A percentile compares a stretch with the other conserved stretches of the same genome.
phyloP scores from a whole-genome alignment of 2,329 filamentous ascomycete species.

The Trichophaea hybrida region DNA sequence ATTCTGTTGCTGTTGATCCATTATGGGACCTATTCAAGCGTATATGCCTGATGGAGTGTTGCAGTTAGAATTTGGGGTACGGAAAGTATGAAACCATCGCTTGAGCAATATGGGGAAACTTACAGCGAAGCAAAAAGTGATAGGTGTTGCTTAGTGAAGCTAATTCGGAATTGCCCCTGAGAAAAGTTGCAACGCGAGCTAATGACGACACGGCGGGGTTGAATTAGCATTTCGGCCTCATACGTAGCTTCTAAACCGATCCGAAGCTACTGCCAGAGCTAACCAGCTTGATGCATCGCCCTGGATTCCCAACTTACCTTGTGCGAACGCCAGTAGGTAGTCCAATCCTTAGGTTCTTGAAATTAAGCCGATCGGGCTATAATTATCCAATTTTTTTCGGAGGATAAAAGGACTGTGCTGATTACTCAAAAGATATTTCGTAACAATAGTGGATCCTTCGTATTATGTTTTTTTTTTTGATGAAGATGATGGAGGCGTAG shows the following conservation, averaged over 20 bases:
- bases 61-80: neutral
- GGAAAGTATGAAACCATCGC: neutral
- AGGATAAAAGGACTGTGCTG: conserved; percentile 4
- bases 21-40: conserved; percentile 1
- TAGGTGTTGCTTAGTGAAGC: neutral
- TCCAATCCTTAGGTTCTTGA: too few species aligned
- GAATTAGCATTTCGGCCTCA: conserved; percentile 11
- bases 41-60: neutral
- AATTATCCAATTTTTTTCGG: too few species aligned
- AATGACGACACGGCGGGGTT: neutral
- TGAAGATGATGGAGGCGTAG: neutral
- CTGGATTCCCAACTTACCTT: too few species aligned
- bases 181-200: neutral
- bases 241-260: conserved; percentile 2
- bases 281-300: too few species aligned
- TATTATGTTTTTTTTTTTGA: conserved; percentile 4
- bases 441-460: conserved; percentile 14
- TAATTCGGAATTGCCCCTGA: neutral
- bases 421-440: conserved; percentile 12
- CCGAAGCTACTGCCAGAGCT: neutral
- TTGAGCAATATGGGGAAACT: neutral
- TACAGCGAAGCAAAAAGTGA: conserved; percentile 3
- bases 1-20: conserved; percentile 33
- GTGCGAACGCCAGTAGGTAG: too few species aligned
- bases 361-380: too few species aligned